Evolutionary conservation across 2,329 filamentous ascomycete genomes (phyloP), one percentile per base, ranked within the genome.

Genomic region (Penicillium sclerotiorum): DNA sequence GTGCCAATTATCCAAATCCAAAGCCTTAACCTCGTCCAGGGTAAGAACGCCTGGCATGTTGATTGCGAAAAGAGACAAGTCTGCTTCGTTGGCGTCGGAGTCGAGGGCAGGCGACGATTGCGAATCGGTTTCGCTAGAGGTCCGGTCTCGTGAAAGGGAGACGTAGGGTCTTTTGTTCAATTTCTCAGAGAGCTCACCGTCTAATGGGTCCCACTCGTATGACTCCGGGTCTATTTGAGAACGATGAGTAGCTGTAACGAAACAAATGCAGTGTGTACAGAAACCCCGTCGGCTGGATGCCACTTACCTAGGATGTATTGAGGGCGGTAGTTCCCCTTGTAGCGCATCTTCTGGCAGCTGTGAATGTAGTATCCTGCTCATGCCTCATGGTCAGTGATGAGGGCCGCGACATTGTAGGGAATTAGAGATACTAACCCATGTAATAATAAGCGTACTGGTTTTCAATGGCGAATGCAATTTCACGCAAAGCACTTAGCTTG

Each of bases 401-500:
- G 8, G 8, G 12, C 13, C 4, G 17, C n/a, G 21, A 11, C 12
- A 5, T 30, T 8, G 12, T 15, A 9, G 6, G 9, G 2, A 25
- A 8, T 17, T 28, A 28, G 18, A 32, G 17, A 21, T 15, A 37
- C 66, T 12, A 57, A 78, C 76, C 84, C 84, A 87, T 86, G 68
- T 86, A 86, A 64, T 86, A 86, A 65, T 80, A 84, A 47, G 77
- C 62, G 56, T 86, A 85, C 0, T 69, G 71, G 4, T 70, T 75
- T 58, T 86, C 81, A 1, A 78, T 55, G 0, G 82, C 74, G 21
- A 86, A 70, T 1, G 77, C 74, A 21, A 83, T 79, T 62, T 87
- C 84, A 45, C 81, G 73, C 58, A 86, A 65, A 5, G 83, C 84
- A 55, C 80, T 83, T 41, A 86, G 64, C 63, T 86, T 86, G 5